Evolutionary conservation across 2,329 filamentous ascomycete species (phyloP).

Genomic region (Alternaria longipes): DNA sequence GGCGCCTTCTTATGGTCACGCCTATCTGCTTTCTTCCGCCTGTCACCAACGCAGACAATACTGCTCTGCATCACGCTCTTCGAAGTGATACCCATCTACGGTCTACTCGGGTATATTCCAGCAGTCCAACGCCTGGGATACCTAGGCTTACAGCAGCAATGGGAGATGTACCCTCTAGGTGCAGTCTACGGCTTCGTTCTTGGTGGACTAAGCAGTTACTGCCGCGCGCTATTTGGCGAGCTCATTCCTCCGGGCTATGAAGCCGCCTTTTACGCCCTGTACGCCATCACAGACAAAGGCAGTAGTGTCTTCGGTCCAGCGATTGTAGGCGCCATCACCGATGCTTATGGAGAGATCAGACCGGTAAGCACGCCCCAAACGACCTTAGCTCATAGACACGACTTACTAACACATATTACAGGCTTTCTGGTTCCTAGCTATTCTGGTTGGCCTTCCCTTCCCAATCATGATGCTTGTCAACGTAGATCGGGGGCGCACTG

Average conservation of each 20-base stretch:
- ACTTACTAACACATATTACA: constrained; percentile 16
- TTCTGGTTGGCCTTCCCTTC: constrained; percentile 83
- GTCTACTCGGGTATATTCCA: constrained; percentile 85
- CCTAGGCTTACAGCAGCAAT: constrained; percentile 87
- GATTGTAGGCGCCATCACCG: constrained; percentile 92
- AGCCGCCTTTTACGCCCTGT: constrained; percentile 94
- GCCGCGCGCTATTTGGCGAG: constrained; percentile 89
- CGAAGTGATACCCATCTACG: constrained; percentile 91
- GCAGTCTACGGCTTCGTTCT: constrained; percentile 93
- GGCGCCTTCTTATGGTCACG: constrained; percentile 91
- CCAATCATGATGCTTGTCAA: constrained; percentile 86
- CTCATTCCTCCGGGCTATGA: constrained; percentile 94
- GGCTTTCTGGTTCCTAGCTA: constrained; percentile 91
- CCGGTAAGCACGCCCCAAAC: constrained; percentile 45
- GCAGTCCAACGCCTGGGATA: constrained; percentile 78
- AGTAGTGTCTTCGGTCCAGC: constrained; percentile 92
- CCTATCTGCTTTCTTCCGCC: constrained; percentile 73
- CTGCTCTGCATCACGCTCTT: constrained; percentile 90
- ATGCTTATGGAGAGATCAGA: constrained; percentile 64
- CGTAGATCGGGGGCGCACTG: constrained; percentile 68
- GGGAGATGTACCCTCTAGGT: constrained; percentile 96
- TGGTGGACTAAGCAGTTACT: constrained; percentile 91
- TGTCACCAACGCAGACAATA: constrained; percentile 86
- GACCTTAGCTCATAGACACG: not conserved
- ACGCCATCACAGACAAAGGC: constrained; percentile 97